A percentile compares a stretch with the other conserved stretches of the same genome.
Conservation (phyloP, 768 basidiomycete genomes). For the Tricholoma furcatifolium region DNA sequence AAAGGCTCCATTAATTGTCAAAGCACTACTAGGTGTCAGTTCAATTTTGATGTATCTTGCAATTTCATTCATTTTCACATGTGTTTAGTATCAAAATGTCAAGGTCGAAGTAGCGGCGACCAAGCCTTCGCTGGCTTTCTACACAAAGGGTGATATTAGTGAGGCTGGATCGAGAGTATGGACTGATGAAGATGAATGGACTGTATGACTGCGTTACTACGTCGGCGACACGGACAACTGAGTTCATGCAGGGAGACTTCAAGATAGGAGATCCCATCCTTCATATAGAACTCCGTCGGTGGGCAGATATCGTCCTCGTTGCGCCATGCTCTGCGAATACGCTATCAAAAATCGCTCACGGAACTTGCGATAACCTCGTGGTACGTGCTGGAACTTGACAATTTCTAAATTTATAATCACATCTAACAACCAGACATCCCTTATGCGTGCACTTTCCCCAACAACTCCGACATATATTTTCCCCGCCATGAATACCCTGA, state of each 20-base stretch:
- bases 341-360: slow-evolving; percentile 87
- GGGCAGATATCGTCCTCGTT: slow-evolving; percentile 95
- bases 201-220: slow-evolving; percentile 45
- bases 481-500: slow-evolving; percentile 98
- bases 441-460: slow-evolving; percentile 82
- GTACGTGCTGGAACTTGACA: slow-evolving; percentile 30
- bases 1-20: slow-evolving; percentile 88
- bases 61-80: neutral
- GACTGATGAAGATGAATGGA: slow-evolving; percentile 94
- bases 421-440: slow-evolving; percentile 53
- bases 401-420: neutral
- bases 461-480: slow-evolving; percentile 87
- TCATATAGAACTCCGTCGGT: slow-evolving; percentile 91
- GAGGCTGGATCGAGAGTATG: slow-evolving; percentile 65
- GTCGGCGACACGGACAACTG: neutral
- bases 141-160: slow-evolving; percentile 50
- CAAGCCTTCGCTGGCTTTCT: slow-evolving; percentile 77
- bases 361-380: slow-evolving; percentile 88
- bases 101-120: slow-evolving; percentile 85
- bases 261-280: slow-evolving; percentile 89
- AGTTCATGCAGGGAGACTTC: slow-evolving; percentile 54
- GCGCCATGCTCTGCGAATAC: slow-evolving; percentile 98
- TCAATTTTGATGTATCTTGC: neutral
- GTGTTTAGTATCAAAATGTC: slow-evolving; percentile 66
- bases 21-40: slow-evolving; percentile 61